Conservation (phyloP, 352 stramenopile genomes). For the Detonula confervacea region DNA sequence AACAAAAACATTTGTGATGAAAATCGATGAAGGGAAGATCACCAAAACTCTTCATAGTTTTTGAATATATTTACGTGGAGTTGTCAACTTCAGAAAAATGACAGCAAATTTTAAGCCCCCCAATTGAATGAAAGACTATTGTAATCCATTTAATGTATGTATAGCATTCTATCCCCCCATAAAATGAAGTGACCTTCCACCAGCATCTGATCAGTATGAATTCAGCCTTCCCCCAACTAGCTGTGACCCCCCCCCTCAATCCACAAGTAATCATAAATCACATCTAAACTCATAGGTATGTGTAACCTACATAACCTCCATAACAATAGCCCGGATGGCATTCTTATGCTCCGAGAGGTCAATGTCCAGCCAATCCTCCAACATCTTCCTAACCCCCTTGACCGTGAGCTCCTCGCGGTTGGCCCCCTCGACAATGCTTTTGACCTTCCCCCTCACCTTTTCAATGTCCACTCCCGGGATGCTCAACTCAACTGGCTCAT, state of each 20-base stretch:
- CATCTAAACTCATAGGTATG: slow-evolving; percentile 1
- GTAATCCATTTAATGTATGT: slow-evolving; percentile 7
- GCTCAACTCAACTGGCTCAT: slow-evolving; percentile 30
- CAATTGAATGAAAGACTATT: slow-evolving; percentile 7
- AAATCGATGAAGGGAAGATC: too few relatives aligned
- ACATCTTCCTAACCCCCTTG: slow-evolving; percentile 40
- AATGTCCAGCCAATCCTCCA: slow-evolving; percentile 54
- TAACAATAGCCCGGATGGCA: slow-evolving; percentile 46
- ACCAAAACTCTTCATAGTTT: background rate
- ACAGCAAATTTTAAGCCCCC: too few relatives aligned
- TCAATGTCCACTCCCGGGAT: slow-evolving; percentile 43
- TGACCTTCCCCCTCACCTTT: slow-evolving; percentile 45
- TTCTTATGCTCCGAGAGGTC: slow-evolving; percentile 46
- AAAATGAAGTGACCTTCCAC: background rate
- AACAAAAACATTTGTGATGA: too few relatives aligned
- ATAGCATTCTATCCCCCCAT: background rate
- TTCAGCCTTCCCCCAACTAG: background rate
- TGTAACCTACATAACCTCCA: slow-evolving; percentile 49
- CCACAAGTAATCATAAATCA: background rate
- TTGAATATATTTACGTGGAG: background rate
- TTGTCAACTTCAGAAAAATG: background rate
- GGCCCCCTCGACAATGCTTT: slow-evolving; percentile 38
- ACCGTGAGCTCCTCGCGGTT: slow-evolving; percentile 43
- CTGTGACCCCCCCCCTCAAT: background rate
- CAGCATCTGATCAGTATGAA: background rate